Conservation (phyloP, 2,329 filamentous ascomycete species). For the Colletotrichum echinochloae region DNA sequence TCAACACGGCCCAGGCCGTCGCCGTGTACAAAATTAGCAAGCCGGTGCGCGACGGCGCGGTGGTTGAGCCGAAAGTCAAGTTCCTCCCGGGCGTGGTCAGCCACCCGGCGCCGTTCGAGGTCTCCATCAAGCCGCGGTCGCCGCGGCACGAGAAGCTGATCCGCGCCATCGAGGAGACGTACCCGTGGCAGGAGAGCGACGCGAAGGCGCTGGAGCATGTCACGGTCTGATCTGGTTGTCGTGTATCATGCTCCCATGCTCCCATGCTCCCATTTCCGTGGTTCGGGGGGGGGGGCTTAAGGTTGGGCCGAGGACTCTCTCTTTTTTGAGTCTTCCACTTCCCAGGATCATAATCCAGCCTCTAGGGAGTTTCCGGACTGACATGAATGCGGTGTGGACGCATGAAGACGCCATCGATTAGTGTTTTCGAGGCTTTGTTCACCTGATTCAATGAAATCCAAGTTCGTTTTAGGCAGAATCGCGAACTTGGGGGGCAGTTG, state of each 20-base stretch:
- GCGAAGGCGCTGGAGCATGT: constrained; percentile 6
- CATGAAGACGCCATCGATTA: background rate
- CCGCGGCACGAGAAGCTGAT: constrained; percentile 38
- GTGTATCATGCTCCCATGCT: no score
- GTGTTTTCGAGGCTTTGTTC: background rate
- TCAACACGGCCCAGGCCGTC: constrained; percentile 55
- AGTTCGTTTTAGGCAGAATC: background rate
- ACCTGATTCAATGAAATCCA: background rate
- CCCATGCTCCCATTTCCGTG: no score
- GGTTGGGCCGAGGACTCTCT: background rate
- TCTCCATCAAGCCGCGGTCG: constrained; percentile 35
- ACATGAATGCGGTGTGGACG: background rate
- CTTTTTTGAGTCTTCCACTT: no score
- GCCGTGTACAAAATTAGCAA: constrained; percentile 59
- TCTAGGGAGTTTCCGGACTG: background rate
- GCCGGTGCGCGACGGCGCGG: constrained; percentile 49
- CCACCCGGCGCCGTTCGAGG: constrained; percentile 33
- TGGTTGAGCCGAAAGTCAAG: constrained; percentile 45
- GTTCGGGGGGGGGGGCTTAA: no score
- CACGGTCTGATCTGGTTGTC: background rate
- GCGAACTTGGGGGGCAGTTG: background rate
- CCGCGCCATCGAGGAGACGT: constrained; percentile 19
- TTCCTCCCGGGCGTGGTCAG: constrained; percentile 30
- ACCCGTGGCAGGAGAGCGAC: constrained; percentile 41
- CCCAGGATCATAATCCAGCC: background rate